phyloP scores from a whole-genome alignment of 352 stramenopile species.

The Pythium oligandrum region DNA sequence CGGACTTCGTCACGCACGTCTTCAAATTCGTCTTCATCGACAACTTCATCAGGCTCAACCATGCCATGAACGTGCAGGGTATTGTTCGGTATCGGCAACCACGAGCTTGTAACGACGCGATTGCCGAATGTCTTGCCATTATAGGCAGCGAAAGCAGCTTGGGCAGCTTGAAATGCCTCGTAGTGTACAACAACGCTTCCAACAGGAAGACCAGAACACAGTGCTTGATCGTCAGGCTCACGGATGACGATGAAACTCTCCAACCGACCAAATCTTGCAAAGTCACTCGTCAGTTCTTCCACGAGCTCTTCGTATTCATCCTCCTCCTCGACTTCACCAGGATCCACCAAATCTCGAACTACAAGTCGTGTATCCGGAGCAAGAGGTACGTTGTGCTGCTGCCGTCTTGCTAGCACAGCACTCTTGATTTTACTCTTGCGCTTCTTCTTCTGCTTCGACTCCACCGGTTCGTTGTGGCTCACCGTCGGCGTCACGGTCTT shows the following conservation, averaged over 20 bases:
- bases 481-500: too few species aligned
- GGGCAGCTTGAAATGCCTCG: not conserved
- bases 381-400: constrained; percentile 1
- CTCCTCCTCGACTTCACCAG: constrained; percentile 26
- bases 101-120: constrained; percentile 8
- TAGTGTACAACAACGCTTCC: constrained; percentile 19
- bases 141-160: constrained; percentile 11
- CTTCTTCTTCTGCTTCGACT: constrained; percentile 15
- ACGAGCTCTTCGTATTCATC: constrained; percentile 27
- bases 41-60: constrained; percentile 36
- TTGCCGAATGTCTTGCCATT: constrained; percentile 21
- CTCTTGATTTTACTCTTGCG: constrained; percentile 34
- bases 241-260: constrained; percentile 1
- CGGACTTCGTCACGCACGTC: constrained; percentile 36
- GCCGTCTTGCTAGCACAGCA: constrained; percentile 5
- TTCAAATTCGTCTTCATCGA: constrained; percentile 45
- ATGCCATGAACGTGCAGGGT: constrained; percentile 20
- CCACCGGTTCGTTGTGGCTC: too few species aligned
- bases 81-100: constrained; percentile 1
- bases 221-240: not conserved
- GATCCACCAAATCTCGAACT: constrained; percentile 22
- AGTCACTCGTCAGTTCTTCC: constrained; percentile 10
- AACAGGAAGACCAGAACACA: not conserved
- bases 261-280: constrained; percentile 5
- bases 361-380: not conserved